A percentile compares a stretch with the other conserved stretches of the same genome.
phyloP scores from a whole-genome alignment of 2,329 filamentous ascomycete genomes.

The Hypoxylon sp. region DNA sequence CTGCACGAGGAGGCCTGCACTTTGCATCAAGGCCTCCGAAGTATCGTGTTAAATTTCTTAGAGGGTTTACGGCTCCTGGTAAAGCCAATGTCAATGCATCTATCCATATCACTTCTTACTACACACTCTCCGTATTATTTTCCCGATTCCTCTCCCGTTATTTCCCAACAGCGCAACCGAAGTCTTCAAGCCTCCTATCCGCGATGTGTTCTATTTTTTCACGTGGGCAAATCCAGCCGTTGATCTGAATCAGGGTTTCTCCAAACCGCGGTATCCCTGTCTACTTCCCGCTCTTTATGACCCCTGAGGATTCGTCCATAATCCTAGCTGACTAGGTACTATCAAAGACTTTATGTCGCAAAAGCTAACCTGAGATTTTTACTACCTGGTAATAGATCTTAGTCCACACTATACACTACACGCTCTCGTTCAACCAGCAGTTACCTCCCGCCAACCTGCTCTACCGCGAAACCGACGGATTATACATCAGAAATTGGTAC shows the following conservation, averaged over 20 bases:
- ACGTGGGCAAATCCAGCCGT: constrained; percentile 29
- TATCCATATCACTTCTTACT: constrained; percentile 15
- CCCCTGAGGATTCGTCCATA: constrained; percentile 43
- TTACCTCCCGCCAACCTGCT: constrained; percentile 16
- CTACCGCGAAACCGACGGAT: constrained; percentile 23
- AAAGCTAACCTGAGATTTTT: constrained; percentile 30
- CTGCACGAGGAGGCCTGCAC: constrained; percentile 45
- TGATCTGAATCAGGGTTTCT: constrained; percentile 47
- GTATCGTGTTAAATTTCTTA: constrained; percentile 34
- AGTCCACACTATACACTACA: constrained; percentile 14
- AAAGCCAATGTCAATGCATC: constrained; percentile 27
- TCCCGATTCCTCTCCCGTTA: background rate
- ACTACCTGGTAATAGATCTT: constrained; percentile 9
- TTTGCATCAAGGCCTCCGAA: constrained; percentile 47
- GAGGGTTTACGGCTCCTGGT: constrained; percentile 21
- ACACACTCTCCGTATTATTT: constrained; percentile 6
- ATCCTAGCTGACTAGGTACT: constrained; percentile 28
- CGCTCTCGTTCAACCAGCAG: constrained; percentile 2
- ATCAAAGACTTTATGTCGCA: constrained; percentile 22
- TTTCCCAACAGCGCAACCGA: constrained; percentile 3
- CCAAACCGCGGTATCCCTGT: constrained; percentile 43
- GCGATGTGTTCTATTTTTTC: constrained; percentile 19
- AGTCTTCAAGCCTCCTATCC: constrained; percentile 7
- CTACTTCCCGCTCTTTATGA: constrained; percentile 38
- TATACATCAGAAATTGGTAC: constrained; percentile 42